Evolutionary conservation across 2,329 filamentous ascomycete species (phyloP).

Genomic region (Diplocarpon rosae): DNA sequence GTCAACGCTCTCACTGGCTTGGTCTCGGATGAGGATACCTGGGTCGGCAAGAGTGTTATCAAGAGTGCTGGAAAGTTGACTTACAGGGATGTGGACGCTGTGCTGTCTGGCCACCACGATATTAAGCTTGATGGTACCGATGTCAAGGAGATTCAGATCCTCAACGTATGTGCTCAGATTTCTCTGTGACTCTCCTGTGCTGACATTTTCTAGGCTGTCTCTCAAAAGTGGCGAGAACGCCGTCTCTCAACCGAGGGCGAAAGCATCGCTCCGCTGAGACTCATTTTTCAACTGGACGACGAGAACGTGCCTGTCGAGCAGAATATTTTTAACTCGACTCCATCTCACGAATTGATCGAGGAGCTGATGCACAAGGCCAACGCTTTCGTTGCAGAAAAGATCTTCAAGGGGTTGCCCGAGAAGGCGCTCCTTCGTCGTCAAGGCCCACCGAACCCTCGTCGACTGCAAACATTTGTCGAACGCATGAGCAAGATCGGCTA

Average conservation of each 20-base stretch:
- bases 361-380: constrained; percentile 94
- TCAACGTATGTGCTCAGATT: constrained; percentile 45
- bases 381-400: constrained; percentile 73
- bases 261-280: constrained; percentile 72
- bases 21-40: constrained; percentile 75
- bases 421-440: constrained; percentile 89
- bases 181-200: constrained; percentile 1
- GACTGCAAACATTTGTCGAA: constrained; percentile 81
- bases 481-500: constrained; percentile 88
- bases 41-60: constrained; percentile 88
- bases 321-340: constrained; percentile 88
- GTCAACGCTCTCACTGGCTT: constrained; percentile 71
- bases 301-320: constrained; percentile 95
- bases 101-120: constrained; percentile 53
- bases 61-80: constrained; percentile 81
- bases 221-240: constrained; percentile 81
- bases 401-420: constrained; percentile 69
- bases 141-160: constrained; percentile 66
- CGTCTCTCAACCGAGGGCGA: constrained; percentile 72
- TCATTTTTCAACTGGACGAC: constrained; percentile 90
- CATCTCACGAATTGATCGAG: constrained; percentile 86
- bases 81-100: constrained; percentile 76
- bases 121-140: constrained; percentile 55
- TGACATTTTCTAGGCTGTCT: constrained; percentile 47
- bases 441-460: constrained; percentile 71